Evolutionary conservation across 306 rosid species (phyloP).

Genomic region (Crataegus laevigata): DNA sequence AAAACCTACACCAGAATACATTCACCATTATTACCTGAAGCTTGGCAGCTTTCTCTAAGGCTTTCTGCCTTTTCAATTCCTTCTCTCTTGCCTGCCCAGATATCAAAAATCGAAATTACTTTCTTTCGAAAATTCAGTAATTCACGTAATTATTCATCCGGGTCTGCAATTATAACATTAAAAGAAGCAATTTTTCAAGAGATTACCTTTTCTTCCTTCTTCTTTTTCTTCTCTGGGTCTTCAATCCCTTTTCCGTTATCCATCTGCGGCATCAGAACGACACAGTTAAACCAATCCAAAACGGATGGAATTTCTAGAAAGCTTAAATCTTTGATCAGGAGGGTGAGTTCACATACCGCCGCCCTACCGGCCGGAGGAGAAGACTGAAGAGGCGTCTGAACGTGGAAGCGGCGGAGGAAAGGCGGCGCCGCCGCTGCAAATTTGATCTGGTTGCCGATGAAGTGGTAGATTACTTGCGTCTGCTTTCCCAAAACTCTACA

Average conservation of each 20-base stretch:
- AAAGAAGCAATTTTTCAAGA: not conserved
- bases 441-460: not conserved
- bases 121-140: not conserved
- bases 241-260: constrained; percentile 30
- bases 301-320: not conserved
- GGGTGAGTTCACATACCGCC: not conserved
- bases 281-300: not conserved
- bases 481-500: constrained; percentile 8
- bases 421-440: not conserved
- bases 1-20: not conserved
- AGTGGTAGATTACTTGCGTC: not conserved
- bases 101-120: not conserved
- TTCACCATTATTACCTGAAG: constrained; percentile 41
- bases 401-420: not conserved
- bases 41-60: constrained; percentile 66
- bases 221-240: constrained; percentile 91
- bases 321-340: not conserved
- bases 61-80: constrained; percentile 74
- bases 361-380: not conserved
- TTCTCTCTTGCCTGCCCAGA: constrained; percentile 80
- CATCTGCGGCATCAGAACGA: constrained; percentile 17
- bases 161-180: not conserved
- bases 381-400: not conserved
- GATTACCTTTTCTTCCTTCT: constrained; percentile 80
- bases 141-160: not conserved